A percentile compares a stretch with the other conserved stretches of the same genome.
Conservation (phyloP, 306 rosid species). For the Rosa rugosa region DNA sequence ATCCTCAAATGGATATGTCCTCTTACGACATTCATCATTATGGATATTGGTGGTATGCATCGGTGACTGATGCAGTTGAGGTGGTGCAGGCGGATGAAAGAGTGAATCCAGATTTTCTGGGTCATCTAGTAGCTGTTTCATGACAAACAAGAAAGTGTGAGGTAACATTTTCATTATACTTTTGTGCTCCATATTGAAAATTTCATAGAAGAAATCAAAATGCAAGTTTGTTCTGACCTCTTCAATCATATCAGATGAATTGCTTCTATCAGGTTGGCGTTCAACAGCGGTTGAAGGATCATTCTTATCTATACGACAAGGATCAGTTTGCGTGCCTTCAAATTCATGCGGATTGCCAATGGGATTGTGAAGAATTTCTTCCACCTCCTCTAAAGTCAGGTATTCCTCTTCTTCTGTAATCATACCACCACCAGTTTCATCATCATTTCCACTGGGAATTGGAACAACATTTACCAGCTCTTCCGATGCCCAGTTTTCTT, state of each 20-base stretch:
- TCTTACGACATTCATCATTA: neutral
- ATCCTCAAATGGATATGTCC: neutral
- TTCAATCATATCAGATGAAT: neutral
- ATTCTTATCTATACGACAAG: neutral
- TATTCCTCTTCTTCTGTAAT: neutral
- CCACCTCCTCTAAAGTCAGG: neutral
- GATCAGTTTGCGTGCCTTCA: neutral
- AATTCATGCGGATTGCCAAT: neutral
- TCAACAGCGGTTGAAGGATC: neutral
- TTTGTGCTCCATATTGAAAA: neutral
- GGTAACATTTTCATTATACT: slow-evolving; percentile 9
- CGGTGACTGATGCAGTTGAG: neutral
- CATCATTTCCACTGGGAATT: neutral
- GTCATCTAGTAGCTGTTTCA: slow-evolving; percentile 13
- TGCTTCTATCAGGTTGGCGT: neutral
- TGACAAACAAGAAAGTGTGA: slow-evolving; percentile 16
- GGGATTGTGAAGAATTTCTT: neutral
- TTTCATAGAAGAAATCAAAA: slow-evolving; percentile 3
- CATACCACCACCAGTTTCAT: slow-evolving; percentile 14
- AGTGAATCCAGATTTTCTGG: slow-evolving; percentile 1
- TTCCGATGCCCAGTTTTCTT: neutral
- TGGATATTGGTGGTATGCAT: neutral
- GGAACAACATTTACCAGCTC: neutral
- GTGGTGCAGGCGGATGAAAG: neutral
- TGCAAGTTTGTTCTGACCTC: neutral